Evolutionary conservation across 1,139 yeast species (phyloP).

Genomic region (Starmera stellimalicola): DNA sequence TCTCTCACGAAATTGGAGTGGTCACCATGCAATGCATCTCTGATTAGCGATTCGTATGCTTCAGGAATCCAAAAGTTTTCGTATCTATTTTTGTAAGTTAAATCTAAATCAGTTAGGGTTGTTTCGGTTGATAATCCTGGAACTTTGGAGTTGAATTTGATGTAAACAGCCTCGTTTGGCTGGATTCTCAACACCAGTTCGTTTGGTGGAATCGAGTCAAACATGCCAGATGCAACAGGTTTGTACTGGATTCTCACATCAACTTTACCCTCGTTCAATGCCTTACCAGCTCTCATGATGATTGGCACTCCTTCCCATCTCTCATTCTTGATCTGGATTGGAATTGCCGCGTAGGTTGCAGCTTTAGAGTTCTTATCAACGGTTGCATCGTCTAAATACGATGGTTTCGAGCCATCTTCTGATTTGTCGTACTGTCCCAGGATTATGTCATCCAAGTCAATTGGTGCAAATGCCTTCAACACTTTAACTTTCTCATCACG

Average conservation of each 20-base stretch:
- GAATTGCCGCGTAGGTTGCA: constrained; percentile 86
- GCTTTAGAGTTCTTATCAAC: constrained; percentile 75
- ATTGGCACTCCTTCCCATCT: constrained; percentile 99
- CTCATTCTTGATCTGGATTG: constrained; percentile 72
- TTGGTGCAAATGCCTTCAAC: constrained; percentile 67
- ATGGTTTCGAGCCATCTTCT: constrained; percentile 82
- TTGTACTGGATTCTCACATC: constrained; percentile 92
- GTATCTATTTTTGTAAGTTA: constrained; percentile 77
- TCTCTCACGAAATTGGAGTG: constrained; percentile 97
- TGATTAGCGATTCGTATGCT: constrained; percentile 91
- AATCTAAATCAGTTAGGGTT: constrained; percentile 80
- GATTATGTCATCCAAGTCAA: constrained; percentile 57
- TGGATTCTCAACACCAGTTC: constrained; percentile 91
- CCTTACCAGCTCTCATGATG: constrained; percentile 94
- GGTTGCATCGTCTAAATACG: constrained; percentile 89
- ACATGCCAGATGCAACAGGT: constrained; percentile 76
- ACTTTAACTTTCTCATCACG: constrained; percentile 96
- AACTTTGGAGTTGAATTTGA: constrained; percentile 84
- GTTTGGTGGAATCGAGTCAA: constrained; percentile 74
- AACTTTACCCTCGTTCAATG: constrained; percentile 83
- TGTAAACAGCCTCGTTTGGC: constrained; percentile 88
- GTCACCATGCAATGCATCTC: constrained; percentile 86
- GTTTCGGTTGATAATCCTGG: constrained; percentile 86
- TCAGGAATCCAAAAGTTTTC: constrained; percentile 92
- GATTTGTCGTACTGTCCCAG: constrained; percentile 85